phyloP scores from a whole-genome alignment of 805 yeast species.

The Ogataea paraovalis region DNA sequence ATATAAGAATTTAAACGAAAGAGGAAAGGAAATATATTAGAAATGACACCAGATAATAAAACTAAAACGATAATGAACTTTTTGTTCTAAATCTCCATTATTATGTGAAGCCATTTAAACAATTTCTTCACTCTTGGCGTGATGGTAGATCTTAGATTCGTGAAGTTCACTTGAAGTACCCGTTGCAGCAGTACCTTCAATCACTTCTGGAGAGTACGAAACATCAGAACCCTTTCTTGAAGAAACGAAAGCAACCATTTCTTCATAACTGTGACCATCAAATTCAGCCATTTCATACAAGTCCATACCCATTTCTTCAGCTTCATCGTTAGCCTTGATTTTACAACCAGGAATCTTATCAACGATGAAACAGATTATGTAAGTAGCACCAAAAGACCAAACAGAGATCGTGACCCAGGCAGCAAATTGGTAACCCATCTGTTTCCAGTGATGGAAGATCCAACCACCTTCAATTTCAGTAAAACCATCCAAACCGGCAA shows the following conservation, averaged over 20 bases:
- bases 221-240: slow-evolving; percentile 12
- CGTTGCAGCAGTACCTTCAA: slow-evolving; percentile 7
- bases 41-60: too few species aligned
- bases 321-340: slow-evolving; percentile 42
- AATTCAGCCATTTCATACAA: slow-evolving; percentile 47
- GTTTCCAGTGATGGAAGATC: slow-evolving; percentile 42
- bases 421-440: slow-evolving; percentile 44
- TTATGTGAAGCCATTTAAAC: too few species aligned
- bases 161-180: slow-evolving; percentile 17
- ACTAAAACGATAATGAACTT: too few species aligned
- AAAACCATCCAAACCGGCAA: slow-evolving; percentile 41
- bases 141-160: slow-evolving; percentile 13
- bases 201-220: slow-evolving; percentile 5
- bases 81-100: background rate
- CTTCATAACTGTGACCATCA: slow-evolving; percentile 30
- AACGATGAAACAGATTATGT: slow-evolving; percentile 41
- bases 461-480: slow-evolving; percentile 44
- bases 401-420: slow-evolving; percentile 38
- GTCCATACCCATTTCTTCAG: slow-evolving; percentile 51
- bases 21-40: too few species aligned
- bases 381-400: slow-evolving; percentile 44
- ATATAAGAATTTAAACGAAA: too few species aligned
- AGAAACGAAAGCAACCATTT: slow-evolving; percentile 10
- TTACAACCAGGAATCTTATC: slow-evolving; percentile 49
- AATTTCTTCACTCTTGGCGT: slow-evolving; percentile 14